Evolutionary conservation across 2,329 filamentous ascomycete species (phyloP).

Genomic region (Xylaria sp.): DNA sequence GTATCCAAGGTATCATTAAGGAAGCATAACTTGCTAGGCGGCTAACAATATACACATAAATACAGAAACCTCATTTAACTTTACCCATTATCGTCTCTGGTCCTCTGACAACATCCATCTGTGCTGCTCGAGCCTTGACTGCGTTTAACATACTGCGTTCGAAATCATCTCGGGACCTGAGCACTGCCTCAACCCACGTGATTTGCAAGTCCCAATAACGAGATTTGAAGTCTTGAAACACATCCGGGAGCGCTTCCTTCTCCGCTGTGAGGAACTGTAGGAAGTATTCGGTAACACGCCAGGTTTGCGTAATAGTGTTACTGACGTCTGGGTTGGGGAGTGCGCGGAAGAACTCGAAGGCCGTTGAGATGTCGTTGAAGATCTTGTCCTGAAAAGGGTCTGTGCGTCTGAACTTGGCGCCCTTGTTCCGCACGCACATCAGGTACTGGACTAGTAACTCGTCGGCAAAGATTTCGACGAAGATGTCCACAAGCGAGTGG

Average conservation of each 20-base stretch:
- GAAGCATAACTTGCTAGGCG: slow-evolving; percentile 20
- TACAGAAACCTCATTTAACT: slow-evolving; percentile 69
- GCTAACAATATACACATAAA: slow-evolving; percentile 31
- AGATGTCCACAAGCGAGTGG: slow-evolving; percentile 86
- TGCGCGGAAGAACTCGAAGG: slow-evolving; percentile 86
- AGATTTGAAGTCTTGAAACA: slow-evolving; percentile 84
- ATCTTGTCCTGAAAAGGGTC: slow-evolving; percentile 95
- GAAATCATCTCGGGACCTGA: slow-evolving; percentile 90
- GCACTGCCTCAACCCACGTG: slow-evolving; percentile 92
- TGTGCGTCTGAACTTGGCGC: slow-evolving; percentile 83
- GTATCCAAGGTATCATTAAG: slow-evolving; percentile 37
- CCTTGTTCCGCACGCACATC: slow-evolving; percentile 84
- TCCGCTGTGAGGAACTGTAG: slow-evolving; percentile 82
- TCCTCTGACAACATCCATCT: slow-evolving; percentile 82
- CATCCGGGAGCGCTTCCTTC: slow-evolving; percentile 75
- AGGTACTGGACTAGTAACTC: slow-evolving; percentile 90
- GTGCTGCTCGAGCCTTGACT: slow-evolving; percentile 88
- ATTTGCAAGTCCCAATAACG: slow-evolving; percentile 95
- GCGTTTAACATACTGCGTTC: slow-evolving; percentile 88
- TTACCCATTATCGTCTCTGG: slow-evolving; percentile 94
- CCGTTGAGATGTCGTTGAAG: slow-evolving; percentile 89
- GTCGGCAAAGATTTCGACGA: slow-evolving; percentile 92
- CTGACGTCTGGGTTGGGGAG: slow-evolving; percentile 76
- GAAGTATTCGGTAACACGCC: slow-evolving; percentile 89
- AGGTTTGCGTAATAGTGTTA: slow-evolving; percentile 84